Percentiles rank a stretch among this genome's conserved stretches.
phyloP scores from a whole-genome alignment of 768 basidiomycete genomes.

The Mycena pura region DNA sequence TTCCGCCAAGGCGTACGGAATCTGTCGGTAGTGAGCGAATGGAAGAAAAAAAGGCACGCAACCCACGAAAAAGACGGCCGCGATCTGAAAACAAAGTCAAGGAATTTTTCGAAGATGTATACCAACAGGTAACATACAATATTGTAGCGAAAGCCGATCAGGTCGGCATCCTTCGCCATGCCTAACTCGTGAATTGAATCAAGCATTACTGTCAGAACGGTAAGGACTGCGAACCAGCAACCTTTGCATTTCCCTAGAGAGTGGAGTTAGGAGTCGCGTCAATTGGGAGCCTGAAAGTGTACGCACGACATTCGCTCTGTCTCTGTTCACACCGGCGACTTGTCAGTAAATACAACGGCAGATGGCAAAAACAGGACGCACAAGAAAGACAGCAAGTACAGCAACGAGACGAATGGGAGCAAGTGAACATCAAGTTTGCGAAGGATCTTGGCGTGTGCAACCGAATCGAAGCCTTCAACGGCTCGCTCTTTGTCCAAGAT shows the following conservation, averaged over 20 bases:
- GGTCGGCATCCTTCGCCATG: conserved; percentile 33
- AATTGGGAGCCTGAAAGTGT: background rate
- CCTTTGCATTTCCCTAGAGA: conserved; percentile 30
- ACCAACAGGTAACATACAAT: conserved; percentile 22
- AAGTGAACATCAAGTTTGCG: conserved; percentile 42
- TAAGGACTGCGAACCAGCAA: conserved; percentile 24
- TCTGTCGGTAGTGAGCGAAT: conserved; percentile 18
- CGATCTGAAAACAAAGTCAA: conserved; percentile 12
- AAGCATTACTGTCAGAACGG: background rate
- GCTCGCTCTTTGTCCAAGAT: background rate
- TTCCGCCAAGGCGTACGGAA: conserved; percentile 37
- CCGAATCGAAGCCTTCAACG: conserved; percentile 2
- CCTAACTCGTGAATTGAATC: conserved; percentile 7
- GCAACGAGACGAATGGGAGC: conserved; percentile 43
- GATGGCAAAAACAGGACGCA: conserved; percentile 24
- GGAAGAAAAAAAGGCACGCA: background rate
- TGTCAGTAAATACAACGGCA: background rate
- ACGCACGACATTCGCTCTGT: conserved; percentile 35
- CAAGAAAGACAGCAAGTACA: conserved; percentile 47
- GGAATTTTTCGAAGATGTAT: background rate
- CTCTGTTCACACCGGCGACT: conserved; percentile 23
- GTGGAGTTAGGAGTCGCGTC: background rate
- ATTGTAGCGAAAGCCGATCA: conserved; percentile 35
- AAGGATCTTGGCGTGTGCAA: conserved; percentile 4
- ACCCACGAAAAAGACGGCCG: conserved; percentile 37